phyloP scores from a whole-genome alignment of 1,139 yeast genomes.

The Kodamaea fungicola region DNA sequence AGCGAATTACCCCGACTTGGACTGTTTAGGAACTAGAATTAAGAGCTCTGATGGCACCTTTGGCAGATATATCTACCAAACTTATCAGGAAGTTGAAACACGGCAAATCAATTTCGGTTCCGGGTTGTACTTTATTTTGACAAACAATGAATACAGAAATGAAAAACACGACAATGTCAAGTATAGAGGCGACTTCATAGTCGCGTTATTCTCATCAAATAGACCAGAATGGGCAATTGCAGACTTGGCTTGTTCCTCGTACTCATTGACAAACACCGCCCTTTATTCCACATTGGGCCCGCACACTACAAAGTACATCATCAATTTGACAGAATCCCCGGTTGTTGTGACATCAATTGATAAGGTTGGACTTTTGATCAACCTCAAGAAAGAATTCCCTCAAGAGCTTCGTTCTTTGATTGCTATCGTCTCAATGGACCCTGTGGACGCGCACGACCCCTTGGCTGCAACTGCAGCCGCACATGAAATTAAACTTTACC shows the following conservation, averaged over 20 bases:
- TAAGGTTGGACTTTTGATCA: conserved; percentile 41
- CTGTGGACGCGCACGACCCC: conserved; percentile 22
- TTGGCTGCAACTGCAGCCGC: conserved; percentile 21
- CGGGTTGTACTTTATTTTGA: conserved; percentile 57
- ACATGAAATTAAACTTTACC: conserved; percentile 24
- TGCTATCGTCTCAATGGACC: conserved; percentile 50
- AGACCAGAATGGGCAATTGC: conserved; percentile 57
- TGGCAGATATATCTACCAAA: conserved; percentile 46
- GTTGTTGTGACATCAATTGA: conserved; percentile 49
- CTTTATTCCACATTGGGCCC: conserved; percentile 65
- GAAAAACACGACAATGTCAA: conserved; percentile 26
- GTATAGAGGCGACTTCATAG: conserved; percentile 36
- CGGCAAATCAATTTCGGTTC: conserved; percentile 56
- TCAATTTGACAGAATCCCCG: conserved; percentile 55
- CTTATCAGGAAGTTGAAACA: conserved; percentile 37
- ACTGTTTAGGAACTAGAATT: conserved; percentile 52
- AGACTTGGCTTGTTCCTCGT: conserved; percentile 56
- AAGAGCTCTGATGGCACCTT: conserved; percentile 37
- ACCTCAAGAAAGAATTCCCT: conserved; percentile 27
- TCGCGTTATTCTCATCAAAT: conserved; percentile 56
- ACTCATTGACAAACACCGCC: conserved; percentile 54
- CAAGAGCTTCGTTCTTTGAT: conserved; percentile 18
- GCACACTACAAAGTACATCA: conserved; percentile 54
- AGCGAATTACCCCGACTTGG: conserved; percentile 29
- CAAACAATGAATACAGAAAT: conserved; percentile 37